phyloP scores from a whole-genome alignment of 768 basidiomycete genomes.

The Tricholomella constricta region DNA sequence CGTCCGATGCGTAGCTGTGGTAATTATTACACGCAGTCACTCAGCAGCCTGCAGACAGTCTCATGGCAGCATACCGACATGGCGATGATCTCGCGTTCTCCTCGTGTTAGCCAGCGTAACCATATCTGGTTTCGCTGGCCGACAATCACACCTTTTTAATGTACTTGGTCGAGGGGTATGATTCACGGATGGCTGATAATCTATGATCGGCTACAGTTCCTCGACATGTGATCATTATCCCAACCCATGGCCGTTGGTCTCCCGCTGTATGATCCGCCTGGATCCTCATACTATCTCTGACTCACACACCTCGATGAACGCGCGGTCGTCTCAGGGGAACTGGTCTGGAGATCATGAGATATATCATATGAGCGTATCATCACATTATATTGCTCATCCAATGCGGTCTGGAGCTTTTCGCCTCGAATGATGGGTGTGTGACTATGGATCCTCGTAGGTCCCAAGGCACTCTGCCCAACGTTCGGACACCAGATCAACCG shows the following conservation, averaged over 20 bases:
- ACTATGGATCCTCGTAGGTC: slow-evolving; percentile 1
- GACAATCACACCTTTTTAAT: not conserved
- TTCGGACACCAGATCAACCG: not conserved
- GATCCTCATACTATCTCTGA: slow-evolving; percentile 4
- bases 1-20: too few species aligned
- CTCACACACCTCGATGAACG: not conserved
- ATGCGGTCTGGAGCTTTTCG: not conserved
- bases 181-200: slow-evolving; percentile 1
- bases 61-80: not conserved
- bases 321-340: slow-evolving; percentile 1
- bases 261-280: slow-evolving; percentile 1
- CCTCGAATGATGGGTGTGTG: not conserved
- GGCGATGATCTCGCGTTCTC: not conserved
- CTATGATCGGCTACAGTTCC: not conserved
- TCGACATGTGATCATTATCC: slow-evolving; percentile 7
- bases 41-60: too few species aligned
- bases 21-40: too few species aligned
- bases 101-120: not conserved
- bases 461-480: not conserved
- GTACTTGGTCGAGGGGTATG: not conserved
- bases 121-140: not conserved
- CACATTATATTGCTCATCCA: not conserved
- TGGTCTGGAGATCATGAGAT: not conserved
- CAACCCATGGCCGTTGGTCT: not conserved
- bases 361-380: not conserved